Percentiles rank a stretch among this genome's conserved stretches.
phyloP scores from a whole-genome alignment of 805 yeast species.

The Candida ascalaphidarum region DNA sequence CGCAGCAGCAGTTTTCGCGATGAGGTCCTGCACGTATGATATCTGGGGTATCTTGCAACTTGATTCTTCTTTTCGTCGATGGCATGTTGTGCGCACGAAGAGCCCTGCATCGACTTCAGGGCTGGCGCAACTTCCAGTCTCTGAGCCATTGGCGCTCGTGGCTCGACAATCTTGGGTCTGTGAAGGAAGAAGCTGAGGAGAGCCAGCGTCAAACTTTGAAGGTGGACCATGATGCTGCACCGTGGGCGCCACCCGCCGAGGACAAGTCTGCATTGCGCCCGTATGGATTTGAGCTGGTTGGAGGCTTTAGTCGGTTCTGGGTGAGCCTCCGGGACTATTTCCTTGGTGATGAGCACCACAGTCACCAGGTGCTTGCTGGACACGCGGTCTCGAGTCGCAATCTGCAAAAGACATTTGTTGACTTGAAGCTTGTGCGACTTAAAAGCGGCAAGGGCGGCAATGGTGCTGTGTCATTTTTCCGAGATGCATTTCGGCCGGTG shows the following conservation, averaged over 20 bases:
- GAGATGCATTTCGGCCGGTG: conserved; percentile 75
- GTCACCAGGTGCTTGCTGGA: conserved; percentile 29
- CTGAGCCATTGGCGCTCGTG: too few species aligned
- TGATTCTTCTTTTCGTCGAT: background rate
- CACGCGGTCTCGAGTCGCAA: conserved; percentile 13
- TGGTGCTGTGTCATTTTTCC: conserved; percentile 76
- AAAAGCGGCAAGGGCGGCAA: conserved; percentile 82
- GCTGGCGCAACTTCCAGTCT: too few species aligned
- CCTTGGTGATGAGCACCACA: conserved; percentile 30
- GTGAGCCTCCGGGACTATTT: conserved; percentile 33
- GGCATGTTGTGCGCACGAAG: too few species aligned
- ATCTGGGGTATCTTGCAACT: background rate
- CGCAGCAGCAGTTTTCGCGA: background rate
- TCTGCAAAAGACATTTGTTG: conserved; percentile 31
- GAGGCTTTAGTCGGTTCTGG: too few species aligned
- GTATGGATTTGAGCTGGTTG: too few species aligned
- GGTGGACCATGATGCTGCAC: too few species aligned
- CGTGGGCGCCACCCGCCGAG: too few species aligned
- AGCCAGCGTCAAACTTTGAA: too few species aligned
- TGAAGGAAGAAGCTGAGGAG: too few species aligned
- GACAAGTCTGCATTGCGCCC: too few species aligned
- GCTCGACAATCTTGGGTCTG: too few species aligned
- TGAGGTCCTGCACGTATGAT: background rate
- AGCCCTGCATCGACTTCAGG: too few species aligned
- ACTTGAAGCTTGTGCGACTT: conserved; percentile 54